Evolutionary conservation across 2,329 filamentous ascomycete species (phyloP), one percentile per base, ranked within the genome.

Genomic region (Thelonectria discophora): DNA sequence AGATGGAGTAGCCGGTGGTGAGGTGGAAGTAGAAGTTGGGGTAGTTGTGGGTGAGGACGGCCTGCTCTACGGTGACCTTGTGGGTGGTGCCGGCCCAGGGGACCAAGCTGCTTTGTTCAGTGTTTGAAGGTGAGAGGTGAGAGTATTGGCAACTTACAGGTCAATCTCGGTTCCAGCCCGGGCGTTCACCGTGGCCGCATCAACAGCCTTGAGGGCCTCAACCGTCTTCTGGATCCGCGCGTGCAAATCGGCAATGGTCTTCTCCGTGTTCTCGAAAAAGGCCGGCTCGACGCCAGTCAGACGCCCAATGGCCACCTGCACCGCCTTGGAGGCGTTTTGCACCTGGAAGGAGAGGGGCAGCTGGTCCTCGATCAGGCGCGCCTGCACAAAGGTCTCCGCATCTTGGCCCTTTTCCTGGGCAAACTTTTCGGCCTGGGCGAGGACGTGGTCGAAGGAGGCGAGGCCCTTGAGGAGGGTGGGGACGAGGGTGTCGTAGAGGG

Each of bases 11-110:
- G 1, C 43, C 65, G 5, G 65, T 65, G n/a, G 64, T 62, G 1
- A 67, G 53, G 18, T 67, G 65, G 40, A 67, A 67, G 55, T 65
- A 67, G 27, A 67, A 64, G 58, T 67, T 67, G 34, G 60, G 55
- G 21, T 60, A 62, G 27, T 57, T 60, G 34, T 67, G 63, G 4
- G 18, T 52, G 17, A 65, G 39, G n/a, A 64, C 32, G 20, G 65
- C 63, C 13, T 51, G 47, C 32, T 58, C 60, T 49, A 63, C 63
- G 2, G 63, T 43, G 11, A 65, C 46, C 21, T 64, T 51, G 27
- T 62, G 57, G 5, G 60, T 64, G 20, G 52, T 47, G 13, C 65
- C 65, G 11, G 42, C 60, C 57, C 51, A 61, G 3, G 55, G 57
- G 45, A 56, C 48, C 17, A 55, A 21, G 5, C 60, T 60, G 15